A percentile compares a stretch with the other conserved stretches of the same genome.
Evolutionary conservation across 345 rosid species (phyloP).

Genomic region (Lepidium africanum): DNA sequence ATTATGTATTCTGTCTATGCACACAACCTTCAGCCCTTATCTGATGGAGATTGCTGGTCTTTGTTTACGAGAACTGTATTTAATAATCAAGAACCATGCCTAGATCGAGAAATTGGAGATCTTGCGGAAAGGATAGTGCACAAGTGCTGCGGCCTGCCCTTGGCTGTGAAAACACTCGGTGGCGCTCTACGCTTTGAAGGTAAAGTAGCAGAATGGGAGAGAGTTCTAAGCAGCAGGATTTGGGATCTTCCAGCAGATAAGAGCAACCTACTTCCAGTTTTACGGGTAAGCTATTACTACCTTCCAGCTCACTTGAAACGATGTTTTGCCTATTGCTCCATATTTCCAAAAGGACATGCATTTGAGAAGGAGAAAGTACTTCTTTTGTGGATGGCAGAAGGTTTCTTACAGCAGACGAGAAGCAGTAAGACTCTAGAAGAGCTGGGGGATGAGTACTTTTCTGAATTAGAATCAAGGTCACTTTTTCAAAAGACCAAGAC

Average conservation of each 20-base stretch:
- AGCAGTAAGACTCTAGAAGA: slow-evolving; percentile 28
- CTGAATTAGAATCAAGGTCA: slow-evolving; percentile 27
- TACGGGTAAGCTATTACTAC: slow-evolving; percentile 30
- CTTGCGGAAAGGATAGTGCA: slow-evolving; percentile 32
- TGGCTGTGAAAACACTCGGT: slow-evolving; percentile 37
- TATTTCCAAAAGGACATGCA: slow-evolving; percentile 32
- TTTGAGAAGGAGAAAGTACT: slow-evolving; percentile 30
- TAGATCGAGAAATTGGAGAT: slow-evolving; percentile 16
- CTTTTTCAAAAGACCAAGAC: slow-evolving; percentile 25
- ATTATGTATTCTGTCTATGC: slow-evolving; percentile 13
- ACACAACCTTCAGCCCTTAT: slow-evolving; percentile 25
- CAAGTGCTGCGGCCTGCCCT: slow-evolving; percentile 38
- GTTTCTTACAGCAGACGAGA: slow-evolving; percentile 26
- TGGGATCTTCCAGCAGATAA: slow-evolving; percentile 35
- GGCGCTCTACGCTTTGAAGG: slow-evolving; percentile 27
- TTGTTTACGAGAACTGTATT: slow-evolving; percentile 28
- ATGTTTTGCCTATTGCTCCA: slow-evolving; percentile 35
- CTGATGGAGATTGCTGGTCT: slow-evolving; percentile 30
- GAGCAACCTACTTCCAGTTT: slow-evolving; percentile 25
- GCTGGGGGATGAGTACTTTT: slow-evolving; percentile 30
- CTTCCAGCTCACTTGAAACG: slow-evolving; percentile 32
- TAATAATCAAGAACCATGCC: background rate
- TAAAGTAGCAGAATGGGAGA: slow-evolving; percentile 32
- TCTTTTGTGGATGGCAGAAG: slow-evolving; percentile 37
- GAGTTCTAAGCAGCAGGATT: slow-evolving; percentile 28